phyloP scores from a whole-genome alignment of 148 eudicot genomes.

The Rheum nobile region DNA sequence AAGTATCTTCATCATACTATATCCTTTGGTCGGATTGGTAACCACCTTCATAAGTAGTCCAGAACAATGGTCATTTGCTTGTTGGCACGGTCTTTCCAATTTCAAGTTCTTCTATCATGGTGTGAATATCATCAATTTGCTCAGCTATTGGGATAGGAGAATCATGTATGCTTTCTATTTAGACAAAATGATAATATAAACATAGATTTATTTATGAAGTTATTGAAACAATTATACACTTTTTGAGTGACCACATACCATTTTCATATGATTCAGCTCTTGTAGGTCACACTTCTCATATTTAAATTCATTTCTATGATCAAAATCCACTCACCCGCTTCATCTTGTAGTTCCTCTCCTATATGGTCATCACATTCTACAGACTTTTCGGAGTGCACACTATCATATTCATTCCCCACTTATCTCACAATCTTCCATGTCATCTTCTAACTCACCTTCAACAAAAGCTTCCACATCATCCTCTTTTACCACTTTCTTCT shows the following conservation, averaged over 20 bases:
- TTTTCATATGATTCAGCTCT: neutral
- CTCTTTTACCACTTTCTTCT: neutral
- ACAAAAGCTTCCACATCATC: neutral
- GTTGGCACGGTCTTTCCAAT: neutral
- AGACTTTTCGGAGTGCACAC: neutral
- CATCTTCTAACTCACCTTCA: neutral
- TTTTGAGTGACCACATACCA: neutral
- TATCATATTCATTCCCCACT: neutral
- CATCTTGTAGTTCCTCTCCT: neutral
- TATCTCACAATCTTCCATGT: neutral
- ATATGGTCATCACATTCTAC: neutral
- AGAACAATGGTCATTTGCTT: neutral
- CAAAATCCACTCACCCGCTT: neutral
- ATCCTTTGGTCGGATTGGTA: neutral
- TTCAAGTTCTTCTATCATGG: neutral
- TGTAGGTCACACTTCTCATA: neutral
- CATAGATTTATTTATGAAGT: neutral
- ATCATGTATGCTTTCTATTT: neutral
- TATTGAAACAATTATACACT: neutral
- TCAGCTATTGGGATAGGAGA: neutral
- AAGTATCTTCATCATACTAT: neutral
- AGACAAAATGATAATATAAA: neutral
- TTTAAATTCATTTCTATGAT: neutral
- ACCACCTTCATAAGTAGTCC: neutral
- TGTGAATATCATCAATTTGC: neutral